A percentile compares a stretch with the other conserved stretches of the same genome.
Conservation (phyloP, 2,329 filamentous ascomycete species). For the Fusarium siculi region DNA sequence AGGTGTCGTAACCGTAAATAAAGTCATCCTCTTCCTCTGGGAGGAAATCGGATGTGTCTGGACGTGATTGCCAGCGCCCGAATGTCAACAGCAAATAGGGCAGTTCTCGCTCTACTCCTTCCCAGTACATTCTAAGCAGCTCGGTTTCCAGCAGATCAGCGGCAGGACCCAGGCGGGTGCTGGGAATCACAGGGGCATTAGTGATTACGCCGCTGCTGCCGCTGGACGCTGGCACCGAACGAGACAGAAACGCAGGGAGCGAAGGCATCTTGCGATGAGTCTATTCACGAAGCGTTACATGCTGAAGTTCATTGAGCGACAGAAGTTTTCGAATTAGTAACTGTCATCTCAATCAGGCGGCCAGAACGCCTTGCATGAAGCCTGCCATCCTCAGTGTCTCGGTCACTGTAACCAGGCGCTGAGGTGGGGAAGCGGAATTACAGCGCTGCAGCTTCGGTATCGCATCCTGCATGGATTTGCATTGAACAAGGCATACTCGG, state of each 20-base stretch:
- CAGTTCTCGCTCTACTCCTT: conserved; percentile 49
- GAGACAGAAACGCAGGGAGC: background rate
- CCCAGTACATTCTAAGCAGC: conserved; percentile 50
- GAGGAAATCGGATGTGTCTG: conserved; percentile 20
- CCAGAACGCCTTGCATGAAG: background rate
- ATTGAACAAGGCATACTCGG: background rate
- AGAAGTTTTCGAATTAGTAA: background rate
- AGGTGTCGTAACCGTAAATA: conserved; percentile 53
- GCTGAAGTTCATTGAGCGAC: background rate
- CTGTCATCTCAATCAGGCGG: background rate
- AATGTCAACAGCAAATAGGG: conserved; percentile 50
- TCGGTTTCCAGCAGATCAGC: conserved; percentile 6
- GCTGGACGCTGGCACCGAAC: background rate
- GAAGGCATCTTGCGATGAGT: background rate
- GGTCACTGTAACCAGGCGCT: conserved; percentile 7
- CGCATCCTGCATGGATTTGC: background rate
- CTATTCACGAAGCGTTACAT: background rate
- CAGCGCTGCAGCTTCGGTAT: background rate
- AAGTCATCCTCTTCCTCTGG: conserved; percentile 44
- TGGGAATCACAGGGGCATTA: conserved; percentile 7
- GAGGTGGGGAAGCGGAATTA: conserved; percentile 8
- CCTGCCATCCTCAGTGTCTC: background rate
- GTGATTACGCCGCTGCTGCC: background rate
- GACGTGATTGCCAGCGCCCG: conserved; percentile 45
- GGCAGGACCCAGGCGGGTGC: conserved; percentile 4